Evolutionary conservation across 2,329 filamentous ascomycete species (phyloP).

Genomic region (Calonectria pauciramosa): DNA sequence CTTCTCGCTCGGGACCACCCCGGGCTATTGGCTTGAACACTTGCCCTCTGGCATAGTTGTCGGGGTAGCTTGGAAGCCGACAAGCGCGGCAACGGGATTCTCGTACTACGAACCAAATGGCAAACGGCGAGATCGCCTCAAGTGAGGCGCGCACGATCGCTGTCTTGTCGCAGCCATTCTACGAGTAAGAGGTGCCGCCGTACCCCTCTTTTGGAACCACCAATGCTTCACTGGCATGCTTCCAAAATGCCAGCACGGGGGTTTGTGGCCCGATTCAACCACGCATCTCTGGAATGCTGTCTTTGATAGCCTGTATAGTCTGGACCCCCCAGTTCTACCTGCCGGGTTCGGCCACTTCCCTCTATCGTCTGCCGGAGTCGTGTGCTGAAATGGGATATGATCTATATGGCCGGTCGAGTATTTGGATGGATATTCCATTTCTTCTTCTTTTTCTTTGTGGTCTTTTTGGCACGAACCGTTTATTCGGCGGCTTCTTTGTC

Average conservation of each 20-base stretch:
- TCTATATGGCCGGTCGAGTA: neutral
- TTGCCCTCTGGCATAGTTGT: neutral
- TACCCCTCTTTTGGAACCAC: neutral
- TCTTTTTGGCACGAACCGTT: neutral
- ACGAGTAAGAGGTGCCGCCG: neutral
- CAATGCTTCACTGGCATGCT: slow-evolving; percentile 2
- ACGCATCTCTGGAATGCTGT: slow-evolving; percentile 3
- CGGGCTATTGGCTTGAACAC: no score
- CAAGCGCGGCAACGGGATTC: neutral
- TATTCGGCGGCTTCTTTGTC: neutral
- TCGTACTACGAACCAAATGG: no score
- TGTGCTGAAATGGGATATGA: no score
- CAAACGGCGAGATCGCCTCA: neutral
- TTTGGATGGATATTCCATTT: neutral
- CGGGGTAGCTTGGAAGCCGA: neutral
- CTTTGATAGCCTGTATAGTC: neutral
- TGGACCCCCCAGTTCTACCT: neutral
- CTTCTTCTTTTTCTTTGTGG: neutral
- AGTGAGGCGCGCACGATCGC: neutral
- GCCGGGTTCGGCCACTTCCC: neutral
- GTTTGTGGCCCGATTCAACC: neutral
- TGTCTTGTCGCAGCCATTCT: neutral
- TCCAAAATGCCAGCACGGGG: neutral
- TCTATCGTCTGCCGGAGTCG: neutral
- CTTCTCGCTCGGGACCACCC: neutral